These are phyloP conservation scores for Cichorium intybus DNA, from an alignment of 140 eudicot genomes.

Conservation along the genomic window DNA sequence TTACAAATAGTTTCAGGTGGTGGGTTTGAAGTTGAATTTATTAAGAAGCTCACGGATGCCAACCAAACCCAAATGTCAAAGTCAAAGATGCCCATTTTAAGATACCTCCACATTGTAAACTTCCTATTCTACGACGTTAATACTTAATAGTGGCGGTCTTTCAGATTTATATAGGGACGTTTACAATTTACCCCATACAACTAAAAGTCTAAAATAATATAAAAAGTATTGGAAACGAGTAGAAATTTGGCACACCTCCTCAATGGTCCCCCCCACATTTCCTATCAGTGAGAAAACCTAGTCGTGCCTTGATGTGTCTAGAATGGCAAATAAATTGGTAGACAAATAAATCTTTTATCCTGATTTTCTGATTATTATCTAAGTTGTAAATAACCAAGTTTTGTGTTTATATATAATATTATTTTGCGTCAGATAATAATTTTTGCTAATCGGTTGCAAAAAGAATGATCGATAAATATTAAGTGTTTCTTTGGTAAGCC, in stretches of 20 bases:
- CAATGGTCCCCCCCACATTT: not conserved
- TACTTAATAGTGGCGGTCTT: constrained; percentile 19
- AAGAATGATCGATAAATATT: no score
- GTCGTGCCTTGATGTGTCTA: no score
- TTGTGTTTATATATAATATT: no score
- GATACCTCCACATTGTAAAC: constrained; percentile 11
- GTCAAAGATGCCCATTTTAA: constrained; percentile 17
- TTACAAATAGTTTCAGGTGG: not conserved
- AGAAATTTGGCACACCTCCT: not conserved
- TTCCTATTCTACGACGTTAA: not conserved
- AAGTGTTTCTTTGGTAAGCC: no score
- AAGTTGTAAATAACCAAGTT: no score
- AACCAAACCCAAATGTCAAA: constrained; percentile 5
- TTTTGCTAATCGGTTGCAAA: no score
- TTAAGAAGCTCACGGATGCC: constrained; percentile 3
- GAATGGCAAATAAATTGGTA: no score
- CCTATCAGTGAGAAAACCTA: not conserved
- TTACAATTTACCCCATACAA: not conserved
- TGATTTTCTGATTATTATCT: no score
- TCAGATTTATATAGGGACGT: constrained; percentile 1
- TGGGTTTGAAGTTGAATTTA: not conserved
- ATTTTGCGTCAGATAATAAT: no score
- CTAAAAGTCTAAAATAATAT: constrained; percentile 7
- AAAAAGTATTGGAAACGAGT: not conserved
- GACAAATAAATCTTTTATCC: no score